A percentile compares a stretch with the other conserved stretches of the same genome.
These are phyloP conservation scores for Stemphylium lycopersici DNA, from an alignment of 2,329 filamentous ascomycete genomes.

Conservation along the genomic window DNA sequence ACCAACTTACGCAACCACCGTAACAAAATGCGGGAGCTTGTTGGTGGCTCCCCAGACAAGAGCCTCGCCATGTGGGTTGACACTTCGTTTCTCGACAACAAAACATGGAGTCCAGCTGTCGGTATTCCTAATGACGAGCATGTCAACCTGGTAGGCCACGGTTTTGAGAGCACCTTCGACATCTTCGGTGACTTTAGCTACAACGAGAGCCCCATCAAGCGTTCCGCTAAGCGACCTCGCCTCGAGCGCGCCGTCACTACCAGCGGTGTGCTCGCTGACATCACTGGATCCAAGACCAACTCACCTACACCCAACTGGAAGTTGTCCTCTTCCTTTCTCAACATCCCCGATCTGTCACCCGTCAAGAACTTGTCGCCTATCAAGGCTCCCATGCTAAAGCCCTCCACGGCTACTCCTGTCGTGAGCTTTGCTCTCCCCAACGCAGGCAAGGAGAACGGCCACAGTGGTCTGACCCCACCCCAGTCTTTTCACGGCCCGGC, in stretches of 20 bases:
- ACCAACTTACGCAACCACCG: slow-evolving; percentile 90
- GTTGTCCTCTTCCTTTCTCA: slow-evolving; percentile 44
- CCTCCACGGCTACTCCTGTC: slow-evolving; percentile 33
- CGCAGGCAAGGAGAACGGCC: slow-evolving; percentile 30
- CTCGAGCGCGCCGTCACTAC: slow-evolving; percentile 68
- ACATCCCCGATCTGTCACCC: slow-evolving; percentile 46
- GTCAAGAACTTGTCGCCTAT: slow-evolving; percentile 38
- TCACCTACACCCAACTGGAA: slow-evolving; percentile 46
- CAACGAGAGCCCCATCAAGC: slow-evolving; percentile 70
- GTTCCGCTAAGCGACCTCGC: slow-evolving; percentile 61
- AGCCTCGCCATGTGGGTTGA: slow-evolving; percentile 60
- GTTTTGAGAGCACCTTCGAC: slow-evolving; percentile 63
- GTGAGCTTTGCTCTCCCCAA: slow-evolving; percentile 26
- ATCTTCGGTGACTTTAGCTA: slow-evolving; percentile 62
- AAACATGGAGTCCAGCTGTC: slow-evolving; percentile 69
- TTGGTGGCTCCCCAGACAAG: slow-evolving; percentile 74
- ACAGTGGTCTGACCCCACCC: slow-evolving; percentile 31
- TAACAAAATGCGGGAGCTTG: slow-evolving; percentile 78
- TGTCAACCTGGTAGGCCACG: slow-evolving; percentile 57
- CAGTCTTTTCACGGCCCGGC: slow-evolving; percentile 39
- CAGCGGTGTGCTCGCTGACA: slow-evolving; percentile 65
- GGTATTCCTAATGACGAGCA: slow-evolving; percentile 65
- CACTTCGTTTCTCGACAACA: slow-evolving; percentile 51
- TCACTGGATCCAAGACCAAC: slow-evolving; percentile 61
- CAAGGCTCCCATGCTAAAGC: slow-evolving; percentile 38